Base-by-base conservation (phyloP, 805 yeast genomes). In the Nakazawaea laoshanensis region DNA sequence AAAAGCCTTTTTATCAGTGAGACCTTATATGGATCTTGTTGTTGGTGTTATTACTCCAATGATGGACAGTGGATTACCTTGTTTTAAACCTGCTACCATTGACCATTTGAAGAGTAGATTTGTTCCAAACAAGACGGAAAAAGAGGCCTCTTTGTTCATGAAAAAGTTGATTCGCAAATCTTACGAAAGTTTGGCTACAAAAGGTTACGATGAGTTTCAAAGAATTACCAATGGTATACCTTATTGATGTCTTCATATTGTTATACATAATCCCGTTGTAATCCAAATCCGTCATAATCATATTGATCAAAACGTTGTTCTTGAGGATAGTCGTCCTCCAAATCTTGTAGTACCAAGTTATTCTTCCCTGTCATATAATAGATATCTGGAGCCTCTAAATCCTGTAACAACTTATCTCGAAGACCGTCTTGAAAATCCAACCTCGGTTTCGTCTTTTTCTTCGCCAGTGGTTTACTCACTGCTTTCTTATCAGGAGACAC, bases 121-220 rank as follows among this genome's bases (percentile, higher is more conserved):
- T 62, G 95, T 72, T 22, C 84, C 94, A 15, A 63, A 70, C 17
- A 87, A 80, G 56, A 59, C 72, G 19, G 96, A 89, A 33, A 77
- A 74, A 36, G 96, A 89, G 30, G 96, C 96, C 6, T 86, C 94
- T 7, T 48, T 63, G 22, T 73, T 67, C 44, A 81, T 92, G 76
- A 70, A 83, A 42, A 69, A 75, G 2, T 68, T 92, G 58, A 78
- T 92, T 41, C 67, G 65, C 42, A 82, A 79, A 60, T 77, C 94
- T 38, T 81, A 76, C 55, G 97, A 89, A 55, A 82, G 94, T 57
- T 61, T 75, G 47, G 86, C 80, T 49, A 92, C 98, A 22, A 83
- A 79, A 50, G 97, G 96, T 14, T 92, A 92, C 56, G 99, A 92
- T 52, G 96, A 88, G 61, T 92, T 92, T 75, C 99, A 92, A 59